These are phyloP conservation scores for Tephrocybe rancida DNA, from an alignment of 768 basidiomycete species.

Conservation along the genomic window DNA sequence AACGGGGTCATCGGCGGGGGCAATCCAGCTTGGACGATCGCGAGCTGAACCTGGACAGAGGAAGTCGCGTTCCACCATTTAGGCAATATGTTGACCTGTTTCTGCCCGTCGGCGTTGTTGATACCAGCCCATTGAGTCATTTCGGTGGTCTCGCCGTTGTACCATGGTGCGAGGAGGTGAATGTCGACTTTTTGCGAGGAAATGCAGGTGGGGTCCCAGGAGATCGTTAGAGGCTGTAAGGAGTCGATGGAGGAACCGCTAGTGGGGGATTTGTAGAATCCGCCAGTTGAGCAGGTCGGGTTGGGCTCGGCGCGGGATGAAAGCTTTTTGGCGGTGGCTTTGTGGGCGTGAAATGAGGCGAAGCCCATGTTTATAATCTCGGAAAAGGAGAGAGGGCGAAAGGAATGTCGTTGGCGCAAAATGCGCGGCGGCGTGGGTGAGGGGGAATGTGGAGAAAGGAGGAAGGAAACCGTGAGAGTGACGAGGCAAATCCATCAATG, in stretches of 20 bases:
- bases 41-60: conserved; percentile 53
- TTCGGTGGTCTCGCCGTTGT: conserved; percentile 39
- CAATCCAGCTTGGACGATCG: conserved; percentile 52
- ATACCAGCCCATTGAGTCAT: conserved; percentile 59
- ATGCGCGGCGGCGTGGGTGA: no score
- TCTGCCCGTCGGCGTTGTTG: conserved; percentile 47
- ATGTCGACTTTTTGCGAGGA: conserved; percentile 58
- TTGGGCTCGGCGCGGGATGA: conserved; percentile 1
- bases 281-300: conserved; percentile 67
- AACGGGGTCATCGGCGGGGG: conserved; percentile 53
- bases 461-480: no score
- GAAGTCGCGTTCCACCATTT: conserved; percentile 72
- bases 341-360: conserved; percentile 5
- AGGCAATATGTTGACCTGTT: conserved; percentile 53
- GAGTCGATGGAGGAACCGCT: conserved; percentile 48
- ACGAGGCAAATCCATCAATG: no score
- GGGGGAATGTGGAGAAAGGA: no score
- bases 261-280: conserved; percentile 62
- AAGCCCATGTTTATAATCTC: conserved; percentile 12
- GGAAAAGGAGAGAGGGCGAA: conserved; percentile 5
- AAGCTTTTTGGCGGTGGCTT: background rate
- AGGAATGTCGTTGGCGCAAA: no score
- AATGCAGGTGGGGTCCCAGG: conserved; percentile 61
- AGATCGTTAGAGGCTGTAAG: conserved; percentile 50
- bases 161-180: conserved; percentile 59